Conservation (phyloP, 2,329 filamentous ascomycete species). For the Epichloe typhina region DNA sequence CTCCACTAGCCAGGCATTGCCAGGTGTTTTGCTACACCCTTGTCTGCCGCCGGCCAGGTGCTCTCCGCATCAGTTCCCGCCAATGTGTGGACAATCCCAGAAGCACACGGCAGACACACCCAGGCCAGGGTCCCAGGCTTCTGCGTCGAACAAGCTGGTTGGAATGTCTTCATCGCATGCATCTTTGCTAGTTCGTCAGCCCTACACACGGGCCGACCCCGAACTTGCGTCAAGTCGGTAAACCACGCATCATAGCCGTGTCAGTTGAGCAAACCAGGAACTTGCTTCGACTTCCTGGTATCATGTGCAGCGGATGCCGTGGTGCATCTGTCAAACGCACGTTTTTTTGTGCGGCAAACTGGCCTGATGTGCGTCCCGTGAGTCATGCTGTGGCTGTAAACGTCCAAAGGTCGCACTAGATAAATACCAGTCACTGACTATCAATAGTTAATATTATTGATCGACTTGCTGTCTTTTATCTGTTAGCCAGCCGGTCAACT, state of each 20-base stretch:
- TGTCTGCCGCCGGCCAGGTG: background rate
- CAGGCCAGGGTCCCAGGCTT: slow-evolving; percentile 4
- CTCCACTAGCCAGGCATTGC: no score
- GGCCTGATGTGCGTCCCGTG: background rate
- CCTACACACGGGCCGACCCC: slow-evolving; percentile 7
- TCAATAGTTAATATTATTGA: no score
- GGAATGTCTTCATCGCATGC: slow-evolving; percentile 7
- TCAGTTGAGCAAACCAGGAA: background rate
- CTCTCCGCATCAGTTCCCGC: slow-evolving; percentile 1
- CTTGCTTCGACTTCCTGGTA: background rate
- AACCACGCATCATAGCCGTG: slow-evolving; percentile 4
- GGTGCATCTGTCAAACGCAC: background rate
- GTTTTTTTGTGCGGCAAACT: background rate
- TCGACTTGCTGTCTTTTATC: no score
- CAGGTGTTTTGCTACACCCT: slow-evolving; percentile 1
- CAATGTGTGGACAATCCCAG: slow-evolving; percentile 1
- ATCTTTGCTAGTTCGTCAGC: slow-evolving; percentile 4
- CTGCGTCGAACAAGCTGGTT: slow-evolving; percentile 4
- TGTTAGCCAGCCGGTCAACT: no score
- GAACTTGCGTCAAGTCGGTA: slow-evolving; percentile 4
- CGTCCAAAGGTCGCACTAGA: no score
- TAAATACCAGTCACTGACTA: no score
- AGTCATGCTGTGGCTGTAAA: background rate
- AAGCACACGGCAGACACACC: background rate
- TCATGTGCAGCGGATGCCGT: background rate